Base-by-base conservation (phyloP, 2,329 filamentous ascomycete genomes). In the Didymella keratinophila region DNA sequence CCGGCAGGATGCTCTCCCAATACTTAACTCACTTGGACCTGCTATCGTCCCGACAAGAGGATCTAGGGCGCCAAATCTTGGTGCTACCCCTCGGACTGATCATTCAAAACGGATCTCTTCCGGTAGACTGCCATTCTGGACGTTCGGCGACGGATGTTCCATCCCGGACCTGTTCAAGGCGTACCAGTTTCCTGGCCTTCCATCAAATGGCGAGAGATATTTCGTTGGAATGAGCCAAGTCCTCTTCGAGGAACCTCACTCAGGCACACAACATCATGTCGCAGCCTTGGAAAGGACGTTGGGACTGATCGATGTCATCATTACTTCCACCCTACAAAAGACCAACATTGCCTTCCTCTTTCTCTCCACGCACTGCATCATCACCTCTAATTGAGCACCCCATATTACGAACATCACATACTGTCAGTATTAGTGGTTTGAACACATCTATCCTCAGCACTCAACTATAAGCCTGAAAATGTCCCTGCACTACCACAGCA, bases 201-300 rank as follows among this genome's bases (percentile, higher is more conserved):
- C 21, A 37, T 4, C 20, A n/a, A 8, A 27, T 23, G 5, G 23
- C 21, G 23, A 25, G 14, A 23, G 10, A 10, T 20, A 18, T 6
- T 11, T 36, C 3, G 41, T 27, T 44, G 28, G 30, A 44, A 12
- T 36, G 39, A 36, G 20, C 27, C 32, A 10, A 20, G 11, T 12
- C 6, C 10, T n/a, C 10, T 27, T 27, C 4, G 23, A 42, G 41
- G 23, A 43, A 27, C 21, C 23, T n/a, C 21, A 27, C 41, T 25
- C 41, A 43, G 41, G 41, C 41, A 43, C 41, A 43, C 41, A 27
- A n/a, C 41, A 43, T 43, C 41, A 27, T 43, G 8, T 43, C 14
- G 8, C 23, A 2, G 41, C 41, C 41, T 43, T 43, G 21, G 41
- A 43, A 27, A n/a, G 41, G 23, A n/a, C 23, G 7, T 43, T 43